Evolutionary conservation across 345 rosid species (phyloP).

Genomic region (Pistacia vera): DNA sequence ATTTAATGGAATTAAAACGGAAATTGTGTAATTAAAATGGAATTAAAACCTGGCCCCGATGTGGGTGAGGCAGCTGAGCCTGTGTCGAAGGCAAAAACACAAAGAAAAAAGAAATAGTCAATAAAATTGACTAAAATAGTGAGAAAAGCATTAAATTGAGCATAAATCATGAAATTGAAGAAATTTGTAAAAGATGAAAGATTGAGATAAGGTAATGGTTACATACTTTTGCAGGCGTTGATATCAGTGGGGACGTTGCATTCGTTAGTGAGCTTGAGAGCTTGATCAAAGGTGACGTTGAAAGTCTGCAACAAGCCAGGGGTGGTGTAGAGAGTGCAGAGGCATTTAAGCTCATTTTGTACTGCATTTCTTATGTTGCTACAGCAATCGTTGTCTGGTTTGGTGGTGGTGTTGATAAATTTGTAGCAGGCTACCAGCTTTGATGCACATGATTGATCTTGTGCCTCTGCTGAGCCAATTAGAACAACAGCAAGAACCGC

Average conservation of each 20-base stretch:
- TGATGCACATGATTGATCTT: constrained; percentile 44
- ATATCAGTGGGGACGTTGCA: constrained; percentile 44
- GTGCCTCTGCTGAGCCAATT: constrained; percentile 33
- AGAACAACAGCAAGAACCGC: constrained; percentile 26
- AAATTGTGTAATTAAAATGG: constrained; percentile 7
- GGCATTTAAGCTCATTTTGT: constrained; percentile 42
- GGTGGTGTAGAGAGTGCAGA: constrained; percentile 55
- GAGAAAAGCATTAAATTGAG: background rate
- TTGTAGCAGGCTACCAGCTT: constrained; percentile 40
- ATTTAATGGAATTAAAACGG: background rate
- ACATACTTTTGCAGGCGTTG: constrained; percentile 44
- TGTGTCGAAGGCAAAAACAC: background rate
- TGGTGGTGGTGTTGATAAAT: constrained; percentile 35
- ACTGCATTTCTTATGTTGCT: constrained; percentile 59
- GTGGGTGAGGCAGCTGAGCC: background rate
- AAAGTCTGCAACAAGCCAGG: constrained; percentile 40
- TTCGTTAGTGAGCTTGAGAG: constrained; percentile 36
- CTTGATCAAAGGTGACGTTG: constrained; percentile 31
- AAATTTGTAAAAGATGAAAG: background rate
- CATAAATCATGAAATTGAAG: background rate
- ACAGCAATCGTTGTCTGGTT: constrained; percentile 52
- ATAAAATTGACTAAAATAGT: background rate
- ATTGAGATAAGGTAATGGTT: background rate
- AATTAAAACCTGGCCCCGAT: background rate
- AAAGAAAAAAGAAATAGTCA: background rate